phyloP scores from a whole-genome alignment of 2,329 filamentous ascomycete species.

The Macrophomina pseudophaseolina region DNA sequence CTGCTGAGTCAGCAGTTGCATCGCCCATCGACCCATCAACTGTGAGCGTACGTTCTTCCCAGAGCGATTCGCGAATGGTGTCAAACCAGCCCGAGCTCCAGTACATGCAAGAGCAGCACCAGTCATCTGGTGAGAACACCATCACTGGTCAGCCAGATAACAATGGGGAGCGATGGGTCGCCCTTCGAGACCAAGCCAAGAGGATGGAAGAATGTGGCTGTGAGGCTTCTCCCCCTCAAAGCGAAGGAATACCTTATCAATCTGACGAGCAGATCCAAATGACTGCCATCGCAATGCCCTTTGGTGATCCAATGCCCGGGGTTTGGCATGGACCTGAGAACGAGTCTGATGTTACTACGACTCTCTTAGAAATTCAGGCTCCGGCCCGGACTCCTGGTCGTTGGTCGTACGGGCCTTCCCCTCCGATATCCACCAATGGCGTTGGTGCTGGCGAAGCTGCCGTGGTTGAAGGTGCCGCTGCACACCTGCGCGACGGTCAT shows the following conservation, averaged over 20 bases:
- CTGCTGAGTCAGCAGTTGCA: constrained; percentile 87
- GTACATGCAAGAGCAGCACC: constrained; percentile 30
- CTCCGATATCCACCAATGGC: constrained; percentile 43
- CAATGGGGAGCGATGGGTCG: constrained; percentile 42
- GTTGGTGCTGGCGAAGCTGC: constrained; percentile 42
- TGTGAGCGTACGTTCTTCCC: constrained; percentile 52
- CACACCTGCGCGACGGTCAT: constrained; percentile 34
- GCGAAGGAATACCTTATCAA: constrained; percentile 53
- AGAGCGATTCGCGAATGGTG: constrained; percentile 18
- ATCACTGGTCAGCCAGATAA: constrained; percentile 33
- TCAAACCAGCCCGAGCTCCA: background rate
- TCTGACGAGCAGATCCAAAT: constrained; percentile 57
- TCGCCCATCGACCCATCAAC: constrained; percentile 86
- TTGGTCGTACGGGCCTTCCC: constrained; percentile 63
- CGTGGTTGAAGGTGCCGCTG: constrained; percentile 57
- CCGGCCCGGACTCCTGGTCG: constrained; percentile 60
- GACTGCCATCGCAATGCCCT: constrained; percentile 72
- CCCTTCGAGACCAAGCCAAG: constrained; percentile 45
- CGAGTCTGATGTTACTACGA: constrained; percentile 74
- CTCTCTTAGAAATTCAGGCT: constrained; percentile 82
- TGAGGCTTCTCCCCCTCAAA: constrained; percentile 60
- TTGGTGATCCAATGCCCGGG: constrained; percentile 74
- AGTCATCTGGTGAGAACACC: constrained; percentile 31
- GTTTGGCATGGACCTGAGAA: constrained; percentile 68
- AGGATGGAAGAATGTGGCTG: constrained; percentile 39